A percentile compares a stretch with the other conserved stretches of the same genome.
Evolutionary conservation across 805 yeast species (phyloP).

Genomic region (Suhomyces faveliae): DNA sequence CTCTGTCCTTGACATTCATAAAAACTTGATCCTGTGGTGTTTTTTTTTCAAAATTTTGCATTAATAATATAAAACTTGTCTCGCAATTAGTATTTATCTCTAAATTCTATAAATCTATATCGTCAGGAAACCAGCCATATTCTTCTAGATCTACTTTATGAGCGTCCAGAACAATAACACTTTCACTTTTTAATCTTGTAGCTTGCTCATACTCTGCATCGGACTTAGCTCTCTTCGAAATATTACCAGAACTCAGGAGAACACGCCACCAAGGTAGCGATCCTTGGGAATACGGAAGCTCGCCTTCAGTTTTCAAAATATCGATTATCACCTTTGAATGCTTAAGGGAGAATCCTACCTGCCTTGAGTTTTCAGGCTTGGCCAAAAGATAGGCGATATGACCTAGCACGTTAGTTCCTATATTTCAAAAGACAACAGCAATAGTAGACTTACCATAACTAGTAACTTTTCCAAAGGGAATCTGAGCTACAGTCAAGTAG

Average conservation of each 20-base stretch:
- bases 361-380: conserved; percentile 67
- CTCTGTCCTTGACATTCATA: too few species aligned
- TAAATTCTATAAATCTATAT: conserved; percentile 22
- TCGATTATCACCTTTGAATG: conserved; percentile 28
- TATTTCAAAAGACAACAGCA: not conserved
- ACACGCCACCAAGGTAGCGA: conserved; percentile 84
- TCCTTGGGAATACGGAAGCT: conserved; percentile 13
- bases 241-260: conserved; percentile 58
- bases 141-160: conserved; percentile 41
- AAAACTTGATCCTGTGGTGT: too few species aligned
- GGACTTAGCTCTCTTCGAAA: conserved; percentile 49
- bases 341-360: conserved; percentile 72
- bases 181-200: conserved; percentile 45
- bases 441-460: conserved; percentile 51
- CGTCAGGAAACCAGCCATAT: conserved; percentile 73
- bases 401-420: conserved; percentile 28
- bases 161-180: conserved; percentile 36
- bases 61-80: too few species aligned
- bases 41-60: not conserved
- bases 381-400: conserved; percentile 66
- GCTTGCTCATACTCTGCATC: conserved; percentile 49
- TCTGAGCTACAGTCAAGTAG: conserved; percentile 47
- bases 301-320: conserved; percentile 16
- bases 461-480: conserved; percentile 66
- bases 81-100: not conserved